Conservation (phyloP, 257 asterid genomes). For the Solanum dulcamara region DNA sequence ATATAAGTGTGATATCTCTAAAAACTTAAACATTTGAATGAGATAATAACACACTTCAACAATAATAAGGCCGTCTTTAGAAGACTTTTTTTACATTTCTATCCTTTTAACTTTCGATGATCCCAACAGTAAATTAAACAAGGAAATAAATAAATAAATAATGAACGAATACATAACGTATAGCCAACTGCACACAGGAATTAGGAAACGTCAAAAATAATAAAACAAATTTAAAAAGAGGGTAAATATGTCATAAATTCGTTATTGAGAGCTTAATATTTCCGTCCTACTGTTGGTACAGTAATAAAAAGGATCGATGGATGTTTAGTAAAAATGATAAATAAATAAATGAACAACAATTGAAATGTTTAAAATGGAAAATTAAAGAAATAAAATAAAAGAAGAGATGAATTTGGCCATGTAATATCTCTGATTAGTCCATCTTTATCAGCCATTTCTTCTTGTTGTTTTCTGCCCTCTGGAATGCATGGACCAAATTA, state of each 20-base stretch:
- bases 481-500: not conserved
- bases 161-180: not conserved
- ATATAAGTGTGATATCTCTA: too few species aligned
- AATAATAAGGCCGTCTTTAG: not conserved
- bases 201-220: not conserved
- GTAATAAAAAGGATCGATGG: not conserved
- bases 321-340: not conserved
- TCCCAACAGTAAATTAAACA: not conserved
- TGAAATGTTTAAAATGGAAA: not conserved
- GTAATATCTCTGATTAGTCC: conserved; percentile 6
- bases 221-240: not conserved
- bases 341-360: not conserved
- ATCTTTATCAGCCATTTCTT: conserved; percentile 1
- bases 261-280: not conserved
- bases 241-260: conserved; percentile 3
- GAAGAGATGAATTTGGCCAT: not conserved
- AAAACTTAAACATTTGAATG: too few species aligned
- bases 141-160: not conserved
- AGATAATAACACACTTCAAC: not conserved
- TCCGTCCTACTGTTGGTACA: conserved; percentile 2
- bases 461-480: not conserved
- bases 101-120: not conserved
- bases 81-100: not conserved
- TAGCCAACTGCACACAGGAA: not conserved
- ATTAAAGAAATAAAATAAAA: not conserved